Conservation (phyloP, 2,329 filamentous ascomycete genomes). For the Tolypocladium tundrense region DNA sequence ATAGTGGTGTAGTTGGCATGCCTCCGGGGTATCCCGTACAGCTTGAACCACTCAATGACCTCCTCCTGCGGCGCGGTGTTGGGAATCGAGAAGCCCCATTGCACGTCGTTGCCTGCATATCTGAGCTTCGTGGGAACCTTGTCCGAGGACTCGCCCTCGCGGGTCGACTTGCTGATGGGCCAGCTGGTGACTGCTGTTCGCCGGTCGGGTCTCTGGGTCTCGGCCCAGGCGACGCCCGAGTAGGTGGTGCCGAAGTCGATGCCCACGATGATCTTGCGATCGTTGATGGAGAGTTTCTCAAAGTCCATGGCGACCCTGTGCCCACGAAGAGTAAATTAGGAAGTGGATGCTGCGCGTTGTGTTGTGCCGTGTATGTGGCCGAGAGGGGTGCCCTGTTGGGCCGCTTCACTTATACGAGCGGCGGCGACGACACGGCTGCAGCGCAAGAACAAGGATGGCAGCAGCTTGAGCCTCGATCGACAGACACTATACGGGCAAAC, state of each 20-base stretch:
- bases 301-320: neutral
- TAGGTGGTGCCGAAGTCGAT: conserved; percentile 46
- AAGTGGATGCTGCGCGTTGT: no score
- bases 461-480: neutral
- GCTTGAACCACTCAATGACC: conserved; percentile 37
- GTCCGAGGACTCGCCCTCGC: conserved; percentile 26
- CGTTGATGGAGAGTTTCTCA: conserved; percentile 1
- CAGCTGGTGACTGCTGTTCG: conserved; percentile 28
- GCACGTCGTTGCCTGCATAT: conserved; percentile 22
- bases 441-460: no score
- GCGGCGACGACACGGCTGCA: no score
- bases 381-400: no score
- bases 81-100: conserved; percentile 38
- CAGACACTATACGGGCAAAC: neutral
- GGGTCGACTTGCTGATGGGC: conserved; percentile 26
- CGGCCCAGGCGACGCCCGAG: conserved; percentile 39
- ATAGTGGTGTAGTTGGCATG: neutral
- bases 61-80: conserved; percentile 25
- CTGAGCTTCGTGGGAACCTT: conserved; percentile 37
- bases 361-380: neutral
- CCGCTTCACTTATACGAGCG: neutral
- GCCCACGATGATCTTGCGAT: conserved; percentile 34
- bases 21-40: conserved; percentile 21
- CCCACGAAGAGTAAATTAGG: no score
- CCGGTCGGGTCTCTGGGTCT: conserved; percentile 26